Percentiles rank a stretch among this genome's conserved stretches.
phyloP scores from a whole-genome alignment of 2,329 filamentous ascomycete species.

The Claviceps spartinae region DNA sequence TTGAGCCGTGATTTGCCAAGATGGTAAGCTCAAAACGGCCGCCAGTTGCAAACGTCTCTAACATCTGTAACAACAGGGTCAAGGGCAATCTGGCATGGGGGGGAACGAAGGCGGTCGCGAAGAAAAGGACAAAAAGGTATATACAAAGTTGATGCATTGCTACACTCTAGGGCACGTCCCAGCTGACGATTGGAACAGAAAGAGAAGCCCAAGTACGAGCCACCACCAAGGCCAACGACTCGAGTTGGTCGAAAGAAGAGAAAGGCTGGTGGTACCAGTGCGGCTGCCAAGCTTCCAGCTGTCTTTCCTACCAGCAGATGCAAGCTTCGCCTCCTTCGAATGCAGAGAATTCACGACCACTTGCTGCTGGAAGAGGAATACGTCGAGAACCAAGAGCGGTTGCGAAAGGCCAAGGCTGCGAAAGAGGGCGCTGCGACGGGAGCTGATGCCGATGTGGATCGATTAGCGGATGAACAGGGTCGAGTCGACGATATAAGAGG shows the following conservation, averaged over 20 bases:
- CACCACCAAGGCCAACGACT: conserved; percentile 89
- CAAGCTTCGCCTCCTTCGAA: conserved; percentile 90
- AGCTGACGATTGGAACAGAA: conserved; percentile 46
- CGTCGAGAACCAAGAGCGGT: conserved; percentile 94
- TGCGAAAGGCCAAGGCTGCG: conserved; percentile 79
- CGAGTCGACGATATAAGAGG: conserved; percentile 97
- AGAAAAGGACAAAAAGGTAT: conserved; percentile 88
- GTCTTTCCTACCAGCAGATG: conserved; percentile 93
- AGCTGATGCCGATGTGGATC: conserved; percentile 59
- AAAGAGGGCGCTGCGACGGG: conserved; percentile 57
- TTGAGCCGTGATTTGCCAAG: conserved; percentile 17
- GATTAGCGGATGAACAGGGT: conserved; percentile 86
- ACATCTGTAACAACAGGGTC: conserved; percentile 41
- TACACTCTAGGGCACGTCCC: neutral
- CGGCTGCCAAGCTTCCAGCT: conserved; percentile 85
- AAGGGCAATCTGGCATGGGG: conserved; percentile 79
- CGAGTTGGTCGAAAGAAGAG: conserved; percentile 98
- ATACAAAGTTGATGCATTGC: conserved; percentile 4
- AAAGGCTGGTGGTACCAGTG: conserved; percentile 84
- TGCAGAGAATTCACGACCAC: conserved; percentile 98
- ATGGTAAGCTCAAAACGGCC: conserved; percentile 19
- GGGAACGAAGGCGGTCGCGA: conserved; percentile 60
- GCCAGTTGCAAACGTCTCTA: neutral
- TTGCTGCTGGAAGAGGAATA: conserved; percentile 95
- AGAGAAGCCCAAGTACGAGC: conserved; percentile 99